These are phyloP conservation scores for Bretschneidera sinensis DNA, from an alignment of 345 rosid species.

Conservation along the genomic window DNA sequence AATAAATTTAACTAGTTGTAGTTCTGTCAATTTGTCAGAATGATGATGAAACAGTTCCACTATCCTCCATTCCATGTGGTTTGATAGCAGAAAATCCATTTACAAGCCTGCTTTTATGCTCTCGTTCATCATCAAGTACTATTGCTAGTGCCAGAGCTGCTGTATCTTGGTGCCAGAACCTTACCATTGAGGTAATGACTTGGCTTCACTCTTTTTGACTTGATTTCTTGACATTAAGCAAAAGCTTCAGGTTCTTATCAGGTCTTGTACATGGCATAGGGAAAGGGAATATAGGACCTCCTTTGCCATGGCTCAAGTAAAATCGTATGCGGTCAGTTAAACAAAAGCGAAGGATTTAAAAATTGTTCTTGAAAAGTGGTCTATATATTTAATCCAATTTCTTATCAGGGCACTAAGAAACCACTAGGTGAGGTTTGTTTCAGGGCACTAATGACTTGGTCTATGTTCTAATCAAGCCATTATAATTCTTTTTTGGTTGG, in stretches of 20 bases:
- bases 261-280: no score
- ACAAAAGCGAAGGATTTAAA: background rate
- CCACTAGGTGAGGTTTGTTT: background rate
- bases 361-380: background rate
- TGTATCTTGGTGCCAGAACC: slow-evolving; percentile 75
- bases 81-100: slow-evolving; percentile 89
- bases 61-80: slow-evolving; percentile 65
- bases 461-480: no score
- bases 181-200: slow-evolving; percentile 70
- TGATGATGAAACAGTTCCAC: slow-evolving; percentile 70
- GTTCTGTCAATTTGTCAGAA: slow-evolving; percentile 45
- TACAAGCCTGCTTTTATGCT: slow-evolving; percentile 78
- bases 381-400: no score
- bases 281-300: no score
- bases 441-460: background rate
- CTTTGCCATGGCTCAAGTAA: background rate
- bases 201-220: slow-evolving; percentile 14
- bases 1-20: slow-evolving; percentile 17
- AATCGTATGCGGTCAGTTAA: background rate
- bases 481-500: slow-evolving; percentile 6
- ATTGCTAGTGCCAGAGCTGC: slow-evolving; percentile 34
- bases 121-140: slow-evolving; percentile 37
- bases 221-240: background rate
- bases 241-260: slow-evolving; percentile 10
- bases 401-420: background rate